Conservation (phyloP, 163 green algal genomes). For the Scenedesmus sp. region DNA sequence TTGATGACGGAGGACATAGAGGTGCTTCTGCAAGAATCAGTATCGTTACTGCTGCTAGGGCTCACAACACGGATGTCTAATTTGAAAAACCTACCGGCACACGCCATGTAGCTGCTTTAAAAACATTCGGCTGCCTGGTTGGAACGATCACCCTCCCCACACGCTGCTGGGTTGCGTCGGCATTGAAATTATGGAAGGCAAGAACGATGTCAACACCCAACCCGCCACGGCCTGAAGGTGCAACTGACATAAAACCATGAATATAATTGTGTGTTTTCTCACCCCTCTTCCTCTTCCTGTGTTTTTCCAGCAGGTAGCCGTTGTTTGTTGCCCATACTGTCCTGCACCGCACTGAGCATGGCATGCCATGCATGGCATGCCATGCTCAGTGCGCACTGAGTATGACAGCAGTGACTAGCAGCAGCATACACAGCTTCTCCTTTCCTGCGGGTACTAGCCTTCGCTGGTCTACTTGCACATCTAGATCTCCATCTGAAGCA, state of each 20-base stretch:
- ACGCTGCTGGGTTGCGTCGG: background rate
- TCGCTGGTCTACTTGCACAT: background rate
- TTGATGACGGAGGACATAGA: background rate
- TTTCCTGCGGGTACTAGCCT: background rate
- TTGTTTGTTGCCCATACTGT: background rate
- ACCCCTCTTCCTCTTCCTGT: no score
- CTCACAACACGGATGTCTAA: background rate
- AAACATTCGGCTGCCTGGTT: no score
- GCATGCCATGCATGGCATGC: no score
- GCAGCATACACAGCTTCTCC: background rate
- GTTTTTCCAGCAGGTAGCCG: no score
- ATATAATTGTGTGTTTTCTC: no score
- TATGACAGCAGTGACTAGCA: background rate
- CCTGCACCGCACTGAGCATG: background rate
- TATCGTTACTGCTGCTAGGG: background rate
- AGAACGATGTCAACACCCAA: background rate
- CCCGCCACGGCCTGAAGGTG: background rate
- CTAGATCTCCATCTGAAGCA: background rate
- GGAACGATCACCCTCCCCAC: background rate
- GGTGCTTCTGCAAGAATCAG: background rate
- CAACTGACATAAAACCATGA: no score
- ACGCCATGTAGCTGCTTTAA: background rate
- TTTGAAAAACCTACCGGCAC: background rate
- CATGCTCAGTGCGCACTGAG: no score
- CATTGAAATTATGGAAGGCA: background rate